Base-by-base conservation (phyloP, 164 flowering plant genomes). In the Piper longum region DNA sequence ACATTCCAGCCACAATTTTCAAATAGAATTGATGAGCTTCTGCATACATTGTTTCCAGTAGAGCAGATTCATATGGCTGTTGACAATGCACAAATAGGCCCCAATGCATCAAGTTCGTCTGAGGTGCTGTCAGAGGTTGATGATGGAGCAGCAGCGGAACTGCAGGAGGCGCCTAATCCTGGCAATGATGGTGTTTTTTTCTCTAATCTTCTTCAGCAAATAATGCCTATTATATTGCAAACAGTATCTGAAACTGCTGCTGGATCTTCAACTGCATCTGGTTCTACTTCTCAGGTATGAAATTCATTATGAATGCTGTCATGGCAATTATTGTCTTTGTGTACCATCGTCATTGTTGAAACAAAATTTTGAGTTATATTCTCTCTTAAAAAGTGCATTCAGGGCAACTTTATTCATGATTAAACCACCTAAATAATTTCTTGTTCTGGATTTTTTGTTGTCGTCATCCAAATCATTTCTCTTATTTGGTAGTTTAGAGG, bases 181-280 rank as follows among this genome's bases (percentile, higher is more conserved):
- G 69, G 69, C 65, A 80, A 78, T 54, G 84, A 81, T 60, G 88
- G 85, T 44, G 52, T 71, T 48, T 73, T 79, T 63, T 74, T 86
- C 61, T 86, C 88, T 26, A 71, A 74, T 63, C 54, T 82, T 62
- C 77, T 86, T 48, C 85, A 61, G 42, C 86, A 81, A 63, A 65
- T 83, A 54, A 78, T 85, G 77, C 91, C 91, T 8, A 16, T 74
- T 16, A 67, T 85, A 69, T 73, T 83, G 64, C 75, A 77, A 54
- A 67, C 65, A 12, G 74, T 67, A 61, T 57, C 51, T 57, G 41
- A 68, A 54, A 52, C 43, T 48, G 60, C 44, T 58, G 69, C 54
- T 43, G 61, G 63, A 60, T 66, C 77, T 41, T 67, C 75, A 12
- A 16, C 18, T 60, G 44, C 44, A 60, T 55, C 59, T 51, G 56